Evolutionary conservation across 805 yeast genomes (phyloP).

Genomic region (Candida hungchunana): DNA sequence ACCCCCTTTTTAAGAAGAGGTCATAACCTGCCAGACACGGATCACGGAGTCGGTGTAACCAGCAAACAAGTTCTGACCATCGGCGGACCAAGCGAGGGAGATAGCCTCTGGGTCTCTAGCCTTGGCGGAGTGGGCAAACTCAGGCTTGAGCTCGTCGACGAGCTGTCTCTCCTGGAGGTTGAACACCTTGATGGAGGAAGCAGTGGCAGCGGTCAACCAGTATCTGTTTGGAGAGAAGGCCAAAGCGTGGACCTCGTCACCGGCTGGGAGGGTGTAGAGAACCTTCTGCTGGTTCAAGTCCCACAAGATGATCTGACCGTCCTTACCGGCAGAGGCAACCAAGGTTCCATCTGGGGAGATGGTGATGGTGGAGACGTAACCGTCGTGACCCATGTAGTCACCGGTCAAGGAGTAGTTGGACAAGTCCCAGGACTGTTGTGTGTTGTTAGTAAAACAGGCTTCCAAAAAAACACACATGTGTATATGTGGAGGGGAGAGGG

Average conservation of each 20-base stretch:
- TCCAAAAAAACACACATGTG: constrained; percentile 3
- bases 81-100: constrained; percentile 99
- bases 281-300: constrained; percentile 82
- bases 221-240: constrained; percentile 99
- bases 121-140: constrained; percentile 81
- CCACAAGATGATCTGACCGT: constrained; percentile 98
- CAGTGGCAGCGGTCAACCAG: constrained; percentile 99
- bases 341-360: constrained; percentile 99
- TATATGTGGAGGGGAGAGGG: constrained; percentile 73
- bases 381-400: constrained; percentile 99
- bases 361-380: constrained; percentile 95
- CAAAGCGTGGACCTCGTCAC: constrained; percentile 96
- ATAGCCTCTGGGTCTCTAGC: constrained; percentile 98
- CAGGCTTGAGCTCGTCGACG: constrained; percentile 98
- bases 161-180: constrained; percentile 91
- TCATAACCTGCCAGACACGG: constrained; percentile 99
- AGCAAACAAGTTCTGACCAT: constrained; percentile 98
- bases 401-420: constrained; percentile 80
- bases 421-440: constrained; percentile 85
- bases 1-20: constrained; percentile 41
- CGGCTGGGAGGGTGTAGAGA: constrained; percentile 90
- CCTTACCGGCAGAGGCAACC: constrained; percentile 99
- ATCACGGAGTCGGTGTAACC: constrained; percentile 99
- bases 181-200: constrained; percentile 96
- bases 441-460: constrained; percentile 40